These are phyloP conservation scores for Rosa hybrid DNA, from an alignment of 331 rosid genomes.

Conservation along the genomic window DNA sequence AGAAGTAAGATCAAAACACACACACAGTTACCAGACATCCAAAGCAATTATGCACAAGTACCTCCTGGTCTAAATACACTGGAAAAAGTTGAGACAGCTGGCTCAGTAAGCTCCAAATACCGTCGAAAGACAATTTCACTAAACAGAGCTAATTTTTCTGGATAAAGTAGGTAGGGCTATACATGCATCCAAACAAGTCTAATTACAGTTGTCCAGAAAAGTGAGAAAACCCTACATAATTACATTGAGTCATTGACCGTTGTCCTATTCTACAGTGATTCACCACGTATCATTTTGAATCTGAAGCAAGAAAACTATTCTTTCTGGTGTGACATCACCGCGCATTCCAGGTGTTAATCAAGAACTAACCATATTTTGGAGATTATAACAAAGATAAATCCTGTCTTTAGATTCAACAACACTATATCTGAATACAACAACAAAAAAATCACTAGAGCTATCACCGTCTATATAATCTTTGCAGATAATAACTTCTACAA, in stretches of 20 bases:
- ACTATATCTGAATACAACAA: neutral
- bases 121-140: neutral
- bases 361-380: neutral
- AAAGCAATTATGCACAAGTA: neutral
- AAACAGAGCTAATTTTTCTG: neutral
- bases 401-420: neutral
- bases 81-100: neutral
- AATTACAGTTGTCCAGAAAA: neutral
- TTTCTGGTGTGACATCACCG: neutral
- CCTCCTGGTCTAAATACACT: neutral
- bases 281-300: constrained; percentile 4
- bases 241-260: neutral
- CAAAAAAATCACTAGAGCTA: neutral
- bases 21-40: neutral
- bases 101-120: neutral
- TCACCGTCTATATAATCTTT: neutral
- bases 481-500: neutral
- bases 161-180: neutral
- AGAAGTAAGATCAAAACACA: neutral
- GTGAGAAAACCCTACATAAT: neutral
- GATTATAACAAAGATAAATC: neutral
- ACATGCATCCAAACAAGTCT: neutral
- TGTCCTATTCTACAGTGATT: neutral
- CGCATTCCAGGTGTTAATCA: neutral
- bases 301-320: neutral